These are phyloP conservation scores for Acacia pycnantha DNA, from an alignment of 331 rosid genomes.

Conservation along the genomic window DNA sequence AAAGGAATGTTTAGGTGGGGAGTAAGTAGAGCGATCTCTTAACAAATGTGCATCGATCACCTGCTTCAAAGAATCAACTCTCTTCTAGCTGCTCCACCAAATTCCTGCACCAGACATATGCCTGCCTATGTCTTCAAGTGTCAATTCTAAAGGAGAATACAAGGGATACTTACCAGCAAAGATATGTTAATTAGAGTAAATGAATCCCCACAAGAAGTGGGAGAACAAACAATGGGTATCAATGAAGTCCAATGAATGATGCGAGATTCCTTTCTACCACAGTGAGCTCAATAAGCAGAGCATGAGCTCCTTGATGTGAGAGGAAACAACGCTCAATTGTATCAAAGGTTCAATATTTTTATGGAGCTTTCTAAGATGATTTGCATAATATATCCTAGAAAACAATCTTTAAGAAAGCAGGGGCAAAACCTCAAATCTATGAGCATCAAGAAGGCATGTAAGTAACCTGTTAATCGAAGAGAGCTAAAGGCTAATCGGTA, in stretches of 20 bases:
- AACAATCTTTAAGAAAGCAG: not conserved
- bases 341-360: not conserved
- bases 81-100: constrained; percentile 41
- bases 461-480: not conserved
- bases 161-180: not conserved
- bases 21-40: constrained; percentile 66
- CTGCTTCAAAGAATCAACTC: constrained; percentile 29
- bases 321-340: not conserved
- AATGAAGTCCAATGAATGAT: not conserved
- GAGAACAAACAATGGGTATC: not conserved
- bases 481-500: not conserved
- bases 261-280: not conserved
- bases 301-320: not conserved
- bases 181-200: not conserved
- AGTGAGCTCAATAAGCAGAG: not conserved
- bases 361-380: not conserved
- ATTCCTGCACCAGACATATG: constrained; percentile 33
- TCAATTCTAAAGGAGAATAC: constrained; percentile 4
- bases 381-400: not conserved
- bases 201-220: not conserved
- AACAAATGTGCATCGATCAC: constrained; percentile 57
- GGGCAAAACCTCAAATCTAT: not conserved
- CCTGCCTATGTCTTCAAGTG: constrained; percentile 6
- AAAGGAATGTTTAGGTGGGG: constrained; percentile 34
- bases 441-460: not conserved